Conservation (phyloP, 495 filamentous ascomycete genomes). For the Penicillium mononematosum region DNA sequence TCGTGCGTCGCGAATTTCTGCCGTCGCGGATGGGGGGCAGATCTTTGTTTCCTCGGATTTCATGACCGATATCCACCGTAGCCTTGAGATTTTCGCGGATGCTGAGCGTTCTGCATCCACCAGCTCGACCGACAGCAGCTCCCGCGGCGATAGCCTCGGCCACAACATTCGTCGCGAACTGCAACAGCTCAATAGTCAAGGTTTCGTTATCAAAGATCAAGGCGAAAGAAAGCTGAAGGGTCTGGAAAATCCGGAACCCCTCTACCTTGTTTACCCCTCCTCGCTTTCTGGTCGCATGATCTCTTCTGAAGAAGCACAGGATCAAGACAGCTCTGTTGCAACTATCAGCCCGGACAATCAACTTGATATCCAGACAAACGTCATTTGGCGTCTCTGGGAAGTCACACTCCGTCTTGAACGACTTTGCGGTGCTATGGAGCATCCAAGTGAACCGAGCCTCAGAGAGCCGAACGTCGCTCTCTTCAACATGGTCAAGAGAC, state of each 20-base stretch:
- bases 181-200: slow-evolving; percentile 81
- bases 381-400: slow-evolving; percentile 87
- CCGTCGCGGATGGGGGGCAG: slow-evolving; percentile 94
- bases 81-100: slow-evolving; percentile 80
- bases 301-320: slow-evolving; percentile 51
- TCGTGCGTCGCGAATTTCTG: slow-evolving; percentile 86
- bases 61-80: slow-evolving; percentile 90
- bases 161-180: slow-evolving; percentile 83
- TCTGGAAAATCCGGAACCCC: slow-evolving; percentile 92
- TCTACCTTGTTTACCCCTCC: slow-evolving; percentile 92
- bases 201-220: slow-evolving; percentile 95
- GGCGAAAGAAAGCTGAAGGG: slow-evolving; percentile 93
- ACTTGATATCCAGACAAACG: slow-evolving; percentile 70
- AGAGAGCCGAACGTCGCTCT: slow-evolving; percentile 77
- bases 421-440: slow-evolving; percentile 82
- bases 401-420: slow-evolving; percentile 87
- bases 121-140: slow-evolving; percentile 72
- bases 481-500: slow-evolving; percentile 76
- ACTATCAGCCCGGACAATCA: slow-evolving; percentile 54
- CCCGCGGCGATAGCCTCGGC: slow-evolving; percentile 47
- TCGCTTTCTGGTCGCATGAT: slow-evolving; percentile 76
- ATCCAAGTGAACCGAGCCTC: slow-evolving; percentile 53
- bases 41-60: slow-evolving; percentile 96
- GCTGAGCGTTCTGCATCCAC: slow-evolving; percentile 65
- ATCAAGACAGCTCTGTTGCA: slow-evolving; percentile 35